Evolutionary conservation across 169 alveolate species (phyloP).

Genomic region (Perkinsus marinus): DNA sequence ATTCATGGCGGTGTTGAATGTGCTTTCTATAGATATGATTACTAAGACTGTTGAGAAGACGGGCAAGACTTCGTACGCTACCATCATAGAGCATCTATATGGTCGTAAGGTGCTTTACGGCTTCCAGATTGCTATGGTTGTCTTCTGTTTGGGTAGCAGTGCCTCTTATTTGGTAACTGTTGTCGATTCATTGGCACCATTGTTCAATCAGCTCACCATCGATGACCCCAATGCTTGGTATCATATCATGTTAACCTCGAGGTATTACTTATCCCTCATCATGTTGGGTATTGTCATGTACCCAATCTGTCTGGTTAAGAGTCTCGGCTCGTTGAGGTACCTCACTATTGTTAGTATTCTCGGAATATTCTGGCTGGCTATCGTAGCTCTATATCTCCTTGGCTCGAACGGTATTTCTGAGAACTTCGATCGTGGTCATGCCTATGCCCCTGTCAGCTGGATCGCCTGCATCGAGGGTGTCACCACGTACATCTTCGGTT

Average conservation of each 20-base stretch:
- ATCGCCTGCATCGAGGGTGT: neutral
- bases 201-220: neutral
- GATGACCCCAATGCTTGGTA: neutral
- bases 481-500: neutral
- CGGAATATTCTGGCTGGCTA: neutral
- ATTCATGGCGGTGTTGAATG: neutral
- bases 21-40: neutral
- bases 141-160: neutral
- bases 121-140: neutral
- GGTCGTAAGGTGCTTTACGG: neutral
- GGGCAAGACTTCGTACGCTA: neutral
- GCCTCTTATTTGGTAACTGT: neutral
- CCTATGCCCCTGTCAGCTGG: neutral
- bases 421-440: neutral
- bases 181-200: neutral
- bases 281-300: neutral
- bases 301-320: neutral
- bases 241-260: neutral
- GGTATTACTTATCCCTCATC: neutral
- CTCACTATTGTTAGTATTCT: neutral
- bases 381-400: neutral
- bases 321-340: neutral
- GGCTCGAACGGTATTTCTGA: neutral
- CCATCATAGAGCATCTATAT: neutral
- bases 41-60: neutral